phyloP scores from a whole-genome alignment of 768 basidiomycete species.

The Boletus subcaerulescens region DNA sequence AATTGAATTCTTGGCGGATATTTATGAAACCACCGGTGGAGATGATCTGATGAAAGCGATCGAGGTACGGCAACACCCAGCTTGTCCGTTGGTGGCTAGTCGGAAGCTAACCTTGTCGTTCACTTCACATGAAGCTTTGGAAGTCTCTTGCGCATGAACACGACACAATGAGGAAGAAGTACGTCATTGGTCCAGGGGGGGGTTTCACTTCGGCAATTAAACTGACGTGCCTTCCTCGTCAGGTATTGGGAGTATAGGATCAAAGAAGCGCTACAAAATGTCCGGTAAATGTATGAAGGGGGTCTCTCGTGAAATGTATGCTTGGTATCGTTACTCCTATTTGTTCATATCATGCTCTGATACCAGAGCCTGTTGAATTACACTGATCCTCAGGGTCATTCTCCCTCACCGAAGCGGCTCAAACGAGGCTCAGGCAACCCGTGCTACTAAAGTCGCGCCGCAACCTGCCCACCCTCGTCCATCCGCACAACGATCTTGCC shows the following conservation, averaged over 20 bases:
- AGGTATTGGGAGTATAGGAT: slow-evolving; percentile 83
- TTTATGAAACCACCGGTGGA: slow-evolving; percentile 57
- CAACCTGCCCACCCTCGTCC: slow-evolving; percentile 18
- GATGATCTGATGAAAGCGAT: slow-evolving; percentile 45
- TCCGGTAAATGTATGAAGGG: slow-evolving; percentile 16
- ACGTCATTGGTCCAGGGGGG: slow-evolving; percentile 20
- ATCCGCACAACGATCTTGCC: slow-evolving; percentile 72
- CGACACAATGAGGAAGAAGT: slow-evolving; percentile 80
- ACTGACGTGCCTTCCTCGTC: slow-evolving; percentile 14
- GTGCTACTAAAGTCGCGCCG: slow-evolving; percentile 23
- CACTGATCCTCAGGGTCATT: background rate
- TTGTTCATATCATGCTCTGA: background rate
- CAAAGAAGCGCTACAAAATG: slow-evolving; percentile 41
- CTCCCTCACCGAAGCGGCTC: background rate
- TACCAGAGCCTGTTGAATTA: background rate
- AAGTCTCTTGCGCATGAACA: slow-evolving; percentile 62
- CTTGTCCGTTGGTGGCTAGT: background rate
- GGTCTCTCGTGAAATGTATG: slow-evolving; percentile 6
- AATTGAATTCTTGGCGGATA: slow-evolving; percentile 83
- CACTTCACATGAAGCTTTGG: slow-evolving; percentile 53
- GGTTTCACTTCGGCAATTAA: slow-evolving; percentile 23
- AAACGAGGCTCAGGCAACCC: background rate
- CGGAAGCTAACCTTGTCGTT: slow-evolving; percentile 11
- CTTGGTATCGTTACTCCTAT: background rate
- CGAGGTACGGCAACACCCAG: slow-evolving; percentile 38